Evolutionary conservation across 1,284 basidiomycete genomes (phyloP).

Genomic region (Stygiomarasmius scandens): DNA sequence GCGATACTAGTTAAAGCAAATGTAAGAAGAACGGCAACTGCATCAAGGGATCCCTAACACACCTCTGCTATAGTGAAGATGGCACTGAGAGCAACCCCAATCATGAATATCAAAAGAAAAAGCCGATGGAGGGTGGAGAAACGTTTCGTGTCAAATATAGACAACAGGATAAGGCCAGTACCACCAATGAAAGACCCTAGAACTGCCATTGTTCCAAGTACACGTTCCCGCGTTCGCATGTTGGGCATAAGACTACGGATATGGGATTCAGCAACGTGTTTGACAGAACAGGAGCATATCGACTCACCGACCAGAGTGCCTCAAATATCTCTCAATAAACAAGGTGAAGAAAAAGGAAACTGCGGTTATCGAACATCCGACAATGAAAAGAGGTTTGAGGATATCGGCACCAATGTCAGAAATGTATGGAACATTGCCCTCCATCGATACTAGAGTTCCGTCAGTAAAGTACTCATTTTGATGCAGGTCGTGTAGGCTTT

Average conservation of each 20-base stretch:
- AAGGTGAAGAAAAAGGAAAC: slow-evolving; percentile 63
- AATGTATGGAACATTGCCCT: slow-evolving; percentile 67
- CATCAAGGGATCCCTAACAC: slow-evolving; percentile 14
- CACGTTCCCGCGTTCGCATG: slow-evolving; percentile 57
- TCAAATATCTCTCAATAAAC: slow-evolving; percentile 58
- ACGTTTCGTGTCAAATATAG: slow-evolving; percentile 66
- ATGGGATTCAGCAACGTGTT: slow-evolving; percentile 7
- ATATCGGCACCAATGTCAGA: slow-evolving; percentile 72
- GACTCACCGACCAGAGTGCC: slow-evolving; percentile 60
- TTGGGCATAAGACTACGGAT: slow-evolving; percentile 55
- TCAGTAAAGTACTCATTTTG: not conserved
- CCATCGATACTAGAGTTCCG: slow-evolving; percentile 34
- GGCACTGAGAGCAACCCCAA: slow-evolving; percentile 66
- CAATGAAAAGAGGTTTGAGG: slow-evolving; percentile 73
- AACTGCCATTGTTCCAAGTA: slow-evolving; percentile 58
- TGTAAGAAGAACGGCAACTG: not conserved
- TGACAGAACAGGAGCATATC: not conserved
- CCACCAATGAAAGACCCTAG: slow-evolving; percentile 63
- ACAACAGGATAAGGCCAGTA: slow-evolving; percentile 57
- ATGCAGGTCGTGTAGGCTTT: not conserved
- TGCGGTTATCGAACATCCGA: slow-evolving; percentile 61
- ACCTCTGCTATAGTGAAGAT: slow-evolving; percentile 76
- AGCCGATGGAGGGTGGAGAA: slow-evolving; percentile 51
- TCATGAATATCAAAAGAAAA: slow-evolving; percentile 67
- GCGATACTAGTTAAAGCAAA: slow-evolving; percentile 45